Conservation (phyloP, 176 grass and related monocot genomes). For the Zizania latifolia region DNA sequence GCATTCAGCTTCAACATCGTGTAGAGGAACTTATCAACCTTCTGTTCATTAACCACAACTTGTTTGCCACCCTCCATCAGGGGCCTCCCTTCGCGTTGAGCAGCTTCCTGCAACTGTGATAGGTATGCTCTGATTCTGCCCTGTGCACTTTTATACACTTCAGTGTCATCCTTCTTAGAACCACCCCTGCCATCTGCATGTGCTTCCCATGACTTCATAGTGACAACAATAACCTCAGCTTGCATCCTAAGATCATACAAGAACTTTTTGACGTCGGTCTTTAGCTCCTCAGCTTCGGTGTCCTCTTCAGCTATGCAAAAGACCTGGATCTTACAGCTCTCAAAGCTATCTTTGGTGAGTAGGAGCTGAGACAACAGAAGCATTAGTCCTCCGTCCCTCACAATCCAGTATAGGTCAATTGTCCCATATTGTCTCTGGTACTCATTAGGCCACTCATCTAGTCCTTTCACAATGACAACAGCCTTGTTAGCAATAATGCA, state of each 20-base stretch:
- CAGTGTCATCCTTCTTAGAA: constrained; percentile 59
- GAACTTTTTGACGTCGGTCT: constrained; percentile 76
- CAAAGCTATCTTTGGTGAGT: constrained; percentile 79
- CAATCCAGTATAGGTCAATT: constrained; percentile 94
- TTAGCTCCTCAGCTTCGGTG: constrained; percentile 68
- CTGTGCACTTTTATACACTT: constrained; percentile 54
- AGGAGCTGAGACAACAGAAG: constrained; percentile 86
- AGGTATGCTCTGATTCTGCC: constrained; percentile 53
- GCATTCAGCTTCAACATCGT: constrained; percentile 81
- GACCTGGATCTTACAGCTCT: constrained; percentile 88
- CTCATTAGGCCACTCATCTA: constrained; percentile 95
- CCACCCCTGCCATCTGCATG: neutral
- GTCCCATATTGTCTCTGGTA: constrained; percentile 78
- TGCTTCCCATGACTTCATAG: constrained; percentile 66
- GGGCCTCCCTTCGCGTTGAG: constrained; percentile 42
- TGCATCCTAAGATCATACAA: constrained; percentile 91
- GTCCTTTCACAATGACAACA: constrained; percentile 84
- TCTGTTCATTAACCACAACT: constrained; percentile 67
- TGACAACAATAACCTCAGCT: constrained; percentile 89
- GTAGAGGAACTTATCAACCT: constrained; percentile 78
- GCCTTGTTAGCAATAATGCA: constrained; percentile 96
- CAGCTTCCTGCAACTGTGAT: constrained; percentile 49
- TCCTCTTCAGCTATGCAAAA: constrained; percentile 98
- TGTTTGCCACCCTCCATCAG: constrained; percentile 55
- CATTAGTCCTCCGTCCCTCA: constrained; percentile 89